Percentiles rank a stretch among this genome's conserved stretches.
Conservation (phyloP, 768 basidiomycete genomes). For the Xanthoconium stramineum region DNA sequence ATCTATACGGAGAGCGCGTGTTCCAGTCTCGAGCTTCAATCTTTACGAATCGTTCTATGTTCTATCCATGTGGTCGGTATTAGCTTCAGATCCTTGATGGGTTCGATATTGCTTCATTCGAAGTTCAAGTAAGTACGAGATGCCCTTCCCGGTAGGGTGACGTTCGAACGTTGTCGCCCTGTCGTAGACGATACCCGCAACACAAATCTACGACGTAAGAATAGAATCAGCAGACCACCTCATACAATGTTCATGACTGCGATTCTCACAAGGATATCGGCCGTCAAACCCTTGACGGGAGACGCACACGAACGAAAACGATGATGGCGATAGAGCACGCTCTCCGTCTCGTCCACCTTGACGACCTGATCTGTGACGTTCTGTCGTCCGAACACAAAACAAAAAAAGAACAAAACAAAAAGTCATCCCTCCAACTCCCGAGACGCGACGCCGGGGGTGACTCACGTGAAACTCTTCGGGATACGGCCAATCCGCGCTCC, state of each 20-base stretch:
- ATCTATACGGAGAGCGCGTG: background rate
- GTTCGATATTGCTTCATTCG: slow-evolving; percentile 24
- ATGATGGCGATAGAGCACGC: slow-evolving; percentile 72
- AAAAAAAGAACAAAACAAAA: background rate
- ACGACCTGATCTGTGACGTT: slow-evolving; percentile 48
- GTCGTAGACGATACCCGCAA: slow-evolving; percentile 63
- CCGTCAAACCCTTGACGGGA: slow-evolving; percentile 80
- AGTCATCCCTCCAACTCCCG: too few relatives aligned
- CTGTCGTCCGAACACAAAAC: slow-evolving; percentile 38
- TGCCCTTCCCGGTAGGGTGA: slow-evolving; percentile 52
- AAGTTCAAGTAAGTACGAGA: slow-evolving; percentile 27
- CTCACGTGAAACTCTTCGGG: slow-evolving; percentile 69
- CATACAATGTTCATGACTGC: background rate
- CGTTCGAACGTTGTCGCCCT: slow-evolving; percentile 49
- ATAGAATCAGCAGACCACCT: background rate
- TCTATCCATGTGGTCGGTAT: background rate
- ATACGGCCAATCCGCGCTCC: slow-evolving; percentile 78
- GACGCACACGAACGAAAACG: slow-evolving; percentile 77
- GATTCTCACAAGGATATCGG: slow-evolving; percentile 71
- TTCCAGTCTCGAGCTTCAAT: too few relatives aligned
- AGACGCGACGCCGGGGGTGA: background rate
- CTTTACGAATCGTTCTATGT: too few relatives aligned
- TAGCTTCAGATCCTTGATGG: slow-evolving; percentile 3
- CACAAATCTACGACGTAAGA: slow-evolving; percentile 29
- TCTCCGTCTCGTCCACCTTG: slow-evolving; percentile 43